These are phyloP conservation scores for Botrytis aclada DNA, from an alignment of 2,329 filamentous ascomycete species.

Conservation along the genomic window DNA sequence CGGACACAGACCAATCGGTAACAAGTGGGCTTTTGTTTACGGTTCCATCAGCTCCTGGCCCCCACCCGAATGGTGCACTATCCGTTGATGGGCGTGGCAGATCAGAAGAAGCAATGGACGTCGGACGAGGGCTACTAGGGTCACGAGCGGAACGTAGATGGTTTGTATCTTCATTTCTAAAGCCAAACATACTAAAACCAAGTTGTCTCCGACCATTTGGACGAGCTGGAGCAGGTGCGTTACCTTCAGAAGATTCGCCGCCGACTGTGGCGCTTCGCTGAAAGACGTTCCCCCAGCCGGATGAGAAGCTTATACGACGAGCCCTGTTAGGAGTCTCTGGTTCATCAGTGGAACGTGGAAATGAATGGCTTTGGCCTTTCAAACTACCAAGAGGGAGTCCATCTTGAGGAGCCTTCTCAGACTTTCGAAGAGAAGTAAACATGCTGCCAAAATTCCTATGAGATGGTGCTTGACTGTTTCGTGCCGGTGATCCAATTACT, in stretches of 20 bases:
- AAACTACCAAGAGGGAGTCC: conserved; percentile 66
- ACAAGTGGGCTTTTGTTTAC: conserved; percentile 53
- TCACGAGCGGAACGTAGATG: conserved; percentile 52
- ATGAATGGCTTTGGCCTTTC: conserved; percentile 74
- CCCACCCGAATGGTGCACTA: conserved; percentile 70
- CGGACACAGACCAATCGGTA: conserved; percentile 48
- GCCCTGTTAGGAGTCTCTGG: conserved; percentile 49
- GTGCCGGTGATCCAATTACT: conserved; percentile 33
- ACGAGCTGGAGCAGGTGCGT: conserved; percentile 36
- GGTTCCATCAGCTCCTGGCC: conserved; percentile 44
- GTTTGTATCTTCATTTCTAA: conserved; percentile 45
- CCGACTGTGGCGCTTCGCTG: conserved; percentile 32
- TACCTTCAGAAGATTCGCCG: conserved; percentile 33
- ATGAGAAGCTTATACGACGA: conserved; percentile 55
- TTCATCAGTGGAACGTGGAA: conserved; percentile 62
- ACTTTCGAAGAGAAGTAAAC: conserved; percentile 61
- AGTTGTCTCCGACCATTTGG: conserved; percentile 30
- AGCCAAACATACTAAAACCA: conserved; percentile 47
- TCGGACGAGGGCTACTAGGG: conserved; percentile 60
- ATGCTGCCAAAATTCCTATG: conserved; percentile 49
- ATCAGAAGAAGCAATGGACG: conserved; percentile 66
- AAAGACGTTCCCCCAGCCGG: conserved; percentile 48
- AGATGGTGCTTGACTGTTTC: conserved; percentile 44
- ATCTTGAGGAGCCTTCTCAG: conserved; percentile 48
- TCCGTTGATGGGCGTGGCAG: conserved; percentile 77